Evolutionary conservation across 495 filamentous ascomycete species (phyloP).

Genomic region (Neurospora pannonica): DNA sequence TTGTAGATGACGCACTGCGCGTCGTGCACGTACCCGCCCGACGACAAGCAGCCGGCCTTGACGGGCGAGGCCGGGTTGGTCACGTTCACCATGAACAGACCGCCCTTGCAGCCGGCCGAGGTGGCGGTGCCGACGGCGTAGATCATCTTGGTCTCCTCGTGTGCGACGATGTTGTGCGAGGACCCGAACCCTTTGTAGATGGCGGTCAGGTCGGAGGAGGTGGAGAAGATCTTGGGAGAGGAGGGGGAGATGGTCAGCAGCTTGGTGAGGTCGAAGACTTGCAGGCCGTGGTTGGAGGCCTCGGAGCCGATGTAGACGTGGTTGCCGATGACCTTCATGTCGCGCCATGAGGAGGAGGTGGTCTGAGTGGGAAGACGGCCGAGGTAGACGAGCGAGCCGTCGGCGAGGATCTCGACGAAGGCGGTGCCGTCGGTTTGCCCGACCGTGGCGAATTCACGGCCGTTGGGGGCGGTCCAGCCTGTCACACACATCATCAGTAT

Average conservation of each 20-base stretch:
- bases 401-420: constrained; percentile 35
- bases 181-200: constrained; percentile 15
- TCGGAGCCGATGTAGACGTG: constrained; percentile 39
- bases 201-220: constrained; percentile 12
- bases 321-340: constrained; percentile 34
- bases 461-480: constrained; percentile 37
- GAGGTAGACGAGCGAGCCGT: constrained; percentile 36
- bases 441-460: constrained; percentile 40
- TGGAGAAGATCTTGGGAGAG: constrained; percentile 13
- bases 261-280: constrained; percentile 41
- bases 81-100: constrained; percentile 46
- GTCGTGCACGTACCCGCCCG: constrained; percentile 51
- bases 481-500: not conserved
- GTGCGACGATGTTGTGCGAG: constrained; percentile 39
- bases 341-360: constrained; percentile 31
- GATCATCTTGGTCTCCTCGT: constrained; percentile 31
- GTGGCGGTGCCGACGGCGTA: constrained; percentile 38
- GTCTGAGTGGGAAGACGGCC: constrained; percentile 35
- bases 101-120: constrained; percentile 33
- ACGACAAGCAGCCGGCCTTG: constrained; percentile 36
- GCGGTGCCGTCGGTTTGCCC: constrained; percentile 41
- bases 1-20: constrained; percentile 50
- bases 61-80: constrained; percentile 36
- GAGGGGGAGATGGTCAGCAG: constrained; percentile 15
- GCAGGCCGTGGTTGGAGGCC: constrained; percentile 33